Percentiles rank a stretch among this genome's conserved stretches.
These are phyloP conservation scores for Botrytis squamosa DNA, from an alignment of 2,329 filamentous ascomycete species.

Conservation along the genomic window DNA sequence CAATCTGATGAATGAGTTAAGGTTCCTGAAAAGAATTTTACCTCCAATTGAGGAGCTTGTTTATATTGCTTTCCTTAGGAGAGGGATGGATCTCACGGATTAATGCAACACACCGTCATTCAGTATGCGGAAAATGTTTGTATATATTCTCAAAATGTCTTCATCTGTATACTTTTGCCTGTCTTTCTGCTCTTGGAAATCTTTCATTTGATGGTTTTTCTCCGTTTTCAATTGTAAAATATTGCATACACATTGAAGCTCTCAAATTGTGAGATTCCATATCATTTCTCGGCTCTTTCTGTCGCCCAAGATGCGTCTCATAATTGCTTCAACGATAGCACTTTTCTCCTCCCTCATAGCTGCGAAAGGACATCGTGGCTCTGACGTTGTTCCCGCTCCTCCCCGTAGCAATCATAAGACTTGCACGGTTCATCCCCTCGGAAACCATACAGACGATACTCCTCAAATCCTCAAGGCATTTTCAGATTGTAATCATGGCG, in stretches of 20 bases:
- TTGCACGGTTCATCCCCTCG: constrained; percentile 44
- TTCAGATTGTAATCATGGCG: constrained; percentile 47
- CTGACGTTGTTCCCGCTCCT: constrained; percentile 4
- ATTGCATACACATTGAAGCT: background rate
- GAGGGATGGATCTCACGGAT: background rate
- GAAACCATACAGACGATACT: constrained; percentile 48
- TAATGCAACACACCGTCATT: background rate
- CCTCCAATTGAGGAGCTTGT: constrained; percentile 27
- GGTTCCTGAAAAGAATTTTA: constrained; percentile 24
- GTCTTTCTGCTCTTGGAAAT: background rate
- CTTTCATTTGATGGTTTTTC: background rate
- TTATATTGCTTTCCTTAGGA: background rate
- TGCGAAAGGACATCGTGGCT: background rate
- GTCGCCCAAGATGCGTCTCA: background rate
- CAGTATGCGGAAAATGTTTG: background rate
- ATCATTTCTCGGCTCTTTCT: background rate
- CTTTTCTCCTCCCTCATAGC: constrained; percentile 5
- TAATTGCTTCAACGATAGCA: background rate
- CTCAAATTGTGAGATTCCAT: background rate
- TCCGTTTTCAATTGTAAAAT: background rate
- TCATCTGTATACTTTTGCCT: background rate
- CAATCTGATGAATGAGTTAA: background rate
- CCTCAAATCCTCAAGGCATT: constrained; percentile 53
- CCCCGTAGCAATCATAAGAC: constrained; percentile 23
- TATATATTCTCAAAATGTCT: constrained; percentile 8